A percentile compares a stretch with the other conserved stretches of the same genome.
These are phyloP conservation scores for Globisporangium emineosum DNA, from an alignment of 352 stramenopile genomes.

Conservation along the genomic window DNA sequence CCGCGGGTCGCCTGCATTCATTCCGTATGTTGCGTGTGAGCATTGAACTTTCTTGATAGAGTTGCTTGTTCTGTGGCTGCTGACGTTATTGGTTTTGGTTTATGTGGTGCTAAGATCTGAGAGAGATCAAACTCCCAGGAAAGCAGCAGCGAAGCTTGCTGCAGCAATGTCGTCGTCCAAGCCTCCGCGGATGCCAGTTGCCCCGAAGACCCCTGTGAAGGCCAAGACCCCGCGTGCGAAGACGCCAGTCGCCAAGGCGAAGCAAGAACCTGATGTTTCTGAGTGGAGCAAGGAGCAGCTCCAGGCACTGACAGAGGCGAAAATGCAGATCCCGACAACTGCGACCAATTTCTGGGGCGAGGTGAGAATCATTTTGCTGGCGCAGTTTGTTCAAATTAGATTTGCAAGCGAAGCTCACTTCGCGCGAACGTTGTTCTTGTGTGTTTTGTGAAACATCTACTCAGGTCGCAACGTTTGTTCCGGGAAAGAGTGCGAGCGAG, in stretches of 20 bases:
- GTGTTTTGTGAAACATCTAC: not conserved
- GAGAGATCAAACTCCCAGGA: not conserved
- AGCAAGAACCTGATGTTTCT: conserved; percentile 13
- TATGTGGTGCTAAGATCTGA: not conserved
- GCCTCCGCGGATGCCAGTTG: conserved; percentile 9
- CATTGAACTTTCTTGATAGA: not conserved
- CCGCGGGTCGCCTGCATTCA: conserved; percentile 21
- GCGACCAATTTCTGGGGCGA: conserved; percentile 64
- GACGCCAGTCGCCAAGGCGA: conserved; percentile 18
- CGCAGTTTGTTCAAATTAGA: no score
- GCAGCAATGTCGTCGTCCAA: conserved; percentile 1
- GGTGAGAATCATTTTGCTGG: conserved; percentile 16
- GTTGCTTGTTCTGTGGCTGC: not conserved
- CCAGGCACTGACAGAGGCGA: conserved; percentile 47
- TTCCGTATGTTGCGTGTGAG: conserved; percentile 19
- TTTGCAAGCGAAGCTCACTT: no score
- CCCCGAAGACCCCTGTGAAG: conserved; percentile 5
- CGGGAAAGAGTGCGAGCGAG: conserved; percentile 54
- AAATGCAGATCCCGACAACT: conserved; percentile 61
- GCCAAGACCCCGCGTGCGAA: conserved; percentile 10
- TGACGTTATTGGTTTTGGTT: not conserved
- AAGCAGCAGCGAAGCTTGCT: not conserved
- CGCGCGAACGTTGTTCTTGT: not conserved
- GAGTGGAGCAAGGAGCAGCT: conserved; percentile 53
- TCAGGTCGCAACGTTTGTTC: conserved; percentile 35